Conservation (phyloP, 768 basidiomycete genomes). For the Mycena metata region DNA sequence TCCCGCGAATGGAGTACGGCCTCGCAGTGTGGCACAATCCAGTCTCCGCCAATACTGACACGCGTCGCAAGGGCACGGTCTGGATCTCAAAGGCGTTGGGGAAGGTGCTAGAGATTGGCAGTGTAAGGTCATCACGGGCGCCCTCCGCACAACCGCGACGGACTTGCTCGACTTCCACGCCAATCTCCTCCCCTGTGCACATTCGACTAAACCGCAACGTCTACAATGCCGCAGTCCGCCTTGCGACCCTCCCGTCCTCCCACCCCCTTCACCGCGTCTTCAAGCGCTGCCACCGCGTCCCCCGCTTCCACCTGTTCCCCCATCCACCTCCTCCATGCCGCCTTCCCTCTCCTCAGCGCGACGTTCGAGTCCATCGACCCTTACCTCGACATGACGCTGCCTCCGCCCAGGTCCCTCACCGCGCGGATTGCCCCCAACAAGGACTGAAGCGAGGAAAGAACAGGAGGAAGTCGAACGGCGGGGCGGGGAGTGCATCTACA, state of each 20-base stretch:
- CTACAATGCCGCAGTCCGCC: neutral
- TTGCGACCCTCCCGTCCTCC: neutral
- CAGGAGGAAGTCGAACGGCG: neutral
- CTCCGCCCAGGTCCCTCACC: too few species aligned
- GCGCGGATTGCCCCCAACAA: too few species aligned
- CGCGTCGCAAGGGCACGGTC: neutral
- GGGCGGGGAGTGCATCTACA: neutral
- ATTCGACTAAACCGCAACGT: neutral
- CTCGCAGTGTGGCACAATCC: too few species aligned
- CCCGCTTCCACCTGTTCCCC: conserved; percentile 3
- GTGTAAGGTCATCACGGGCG: neutral
- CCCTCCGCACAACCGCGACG: neutral
- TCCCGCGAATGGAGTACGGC: too few species aligned
- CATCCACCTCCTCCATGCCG: neutral
- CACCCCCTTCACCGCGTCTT: too few species aligned
- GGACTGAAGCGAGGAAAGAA: neutral
- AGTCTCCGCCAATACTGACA: too few species aligned
- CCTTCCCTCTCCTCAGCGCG: neutral
- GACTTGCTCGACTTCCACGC: too few species aligned
- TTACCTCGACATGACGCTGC: neutral
- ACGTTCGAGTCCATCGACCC: neutral
- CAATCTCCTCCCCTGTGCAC: too few species aligned
- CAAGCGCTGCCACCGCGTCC: too few species aligned
- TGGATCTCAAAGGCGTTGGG: neutral
- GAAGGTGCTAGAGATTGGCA: neutral